phyloP scores from a whole-genome alignment of 371 early-diverging fungal genomes.

The Entomophthora muscae region DNA sequence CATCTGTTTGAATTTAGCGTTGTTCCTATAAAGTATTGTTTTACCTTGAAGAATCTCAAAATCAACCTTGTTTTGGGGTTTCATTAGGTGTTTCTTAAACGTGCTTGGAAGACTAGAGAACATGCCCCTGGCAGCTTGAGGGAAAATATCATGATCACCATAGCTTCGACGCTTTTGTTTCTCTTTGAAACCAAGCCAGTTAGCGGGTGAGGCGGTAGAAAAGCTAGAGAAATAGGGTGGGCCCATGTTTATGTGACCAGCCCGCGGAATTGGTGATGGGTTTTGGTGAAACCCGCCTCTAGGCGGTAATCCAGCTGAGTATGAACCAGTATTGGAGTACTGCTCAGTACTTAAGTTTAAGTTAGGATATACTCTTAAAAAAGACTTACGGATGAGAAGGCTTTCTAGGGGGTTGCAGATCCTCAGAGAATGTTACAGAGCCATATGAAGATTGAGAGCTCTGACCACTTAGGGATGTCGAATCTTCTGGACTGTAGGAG shows the following conservation, averaged over 20 bases:
- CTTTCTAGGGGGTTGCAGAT: neutral
- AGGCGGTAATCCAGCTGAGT: neutral
- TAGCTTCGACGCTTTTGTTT: conserved; percentile 3
- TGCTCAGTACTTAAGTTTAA: too few species aligned
- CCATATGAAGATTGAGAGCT: neutral
- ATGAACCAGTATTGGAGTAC: neutral
- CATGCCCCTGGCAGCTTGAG: neutral
- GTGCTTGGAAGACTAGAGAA: neutral
- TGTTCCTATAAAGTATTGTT: neutral
- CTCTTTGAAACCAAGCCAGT: neutral
- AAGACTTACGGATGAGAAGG: neutral
- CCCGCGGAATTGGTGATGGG: neutral
- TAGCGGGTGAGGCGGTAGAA: neutral
- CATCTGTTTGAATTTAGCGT: conserved; percentile 29
- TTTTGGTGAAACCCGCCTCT: neutral
- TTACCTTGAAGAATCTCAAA: conserved; percentile 6
- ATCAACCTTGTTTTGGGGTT: conserved; percentile 1
- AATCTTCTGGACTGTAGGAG: conserved; percentile 1
- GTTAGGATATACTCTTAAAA: too few species aligned
- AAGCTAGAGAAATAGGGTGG: neutral
- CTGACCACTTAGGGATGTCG: neutral
- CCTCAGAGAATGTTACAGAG: neutral
- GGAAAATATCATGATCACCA: neutral
- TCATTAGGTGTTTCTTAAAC: neutral
- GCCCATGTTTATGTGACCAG: neutral